phyloP scores from a whole-genome alignment of 495 filamentous ascomycete genomes.

The Tuber melanosporum region DNA sequence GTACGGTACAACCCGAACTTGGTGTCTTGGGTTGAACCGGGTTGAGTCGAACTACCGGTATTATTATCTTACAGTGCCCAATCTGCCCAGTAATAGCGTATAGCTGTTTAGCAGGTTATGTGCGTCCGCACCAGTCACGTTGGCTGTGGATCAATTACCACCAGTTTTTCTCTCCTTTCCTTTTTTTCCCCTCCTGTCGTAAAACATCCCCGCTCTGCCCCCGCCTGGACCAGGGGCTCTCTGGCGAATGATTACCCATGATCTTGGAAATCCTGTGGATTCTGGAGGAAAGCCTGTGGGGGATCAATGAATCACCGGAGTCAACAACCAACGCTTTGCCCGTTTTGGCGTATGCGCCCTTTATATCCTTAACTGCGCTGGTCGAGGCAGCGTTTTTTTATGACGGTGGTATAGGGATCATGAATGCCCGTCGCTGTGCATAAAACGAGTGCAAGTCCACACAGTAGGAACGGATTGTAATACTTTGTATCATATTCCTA shows the following conservation, averaged over 20 bases:
- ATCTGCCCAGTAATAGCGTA: background rate
- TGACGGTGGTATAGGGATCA: background rate
- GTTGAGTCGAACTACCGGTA: background rate
- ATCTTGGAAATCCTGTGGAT: background rate
- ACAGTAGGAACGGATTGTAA: no score
- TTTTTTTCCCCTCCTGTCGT: background rate
- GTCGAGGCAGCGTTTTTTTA: background rate
- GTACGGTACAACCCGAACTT: background rate
- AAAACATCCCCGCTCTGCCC: background rate
- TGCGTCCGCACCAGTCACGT: background rate
- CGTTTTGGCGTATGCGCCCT: background rate
- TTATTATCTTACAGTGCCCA: background rate
- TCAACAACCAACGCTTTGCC: no score
- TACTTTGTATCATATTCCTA: no score
- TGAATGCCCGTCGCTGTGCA: background rate
- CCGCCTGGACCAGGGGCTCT: background rate
- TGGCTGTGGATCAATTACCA: background rate
- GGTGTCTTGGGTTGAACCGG: background rate
- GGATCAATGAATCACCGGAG: background rate
- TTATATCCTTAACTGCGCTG: background rate
- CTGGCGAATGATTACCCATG: background rate
- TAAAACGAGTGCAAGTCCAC: background rate
- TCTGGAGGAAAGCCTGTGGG: background rate
- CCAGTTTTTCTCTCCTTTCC: background rate
- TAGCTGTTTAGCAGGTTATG: no score